Evolutionary conservation across 169 alveolate genomes (phyloP), one percentile per base, ranked within the genome.

Genomic region (Eimeria tenella): DNA sequence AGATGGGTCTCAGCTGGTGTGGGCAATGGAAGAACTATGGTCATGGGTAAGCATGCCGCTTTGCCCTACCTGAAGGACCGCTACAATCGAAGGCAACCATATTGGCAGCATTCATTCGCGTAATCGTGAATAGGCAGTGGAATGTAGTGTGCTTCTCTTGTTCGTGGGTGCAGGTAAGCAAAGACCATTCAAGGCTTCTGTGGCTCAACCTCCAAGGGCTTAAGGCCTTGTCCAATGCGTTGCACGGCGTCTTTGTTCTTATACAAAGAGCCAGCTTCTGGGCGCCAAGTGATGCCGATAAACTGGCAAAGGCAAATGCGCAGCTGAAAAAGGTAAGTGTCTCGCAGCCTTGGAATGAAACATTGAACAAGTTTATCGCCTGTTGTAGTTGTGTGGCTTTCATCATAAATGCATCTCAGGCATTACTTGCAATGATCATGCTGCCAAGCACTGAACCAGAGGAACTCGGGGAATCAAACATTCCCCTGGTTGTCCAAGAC

Each of bases 21-120:
- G 74, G 58, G 84, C 94, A 1, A 75, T 90, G 75, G 75, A 21
- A 50, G 94, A 90, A 70, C 68, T 90, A 42, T 90, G 94, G 94
- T 75, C 62, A 42, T 90, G 94, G 94, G 94, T 90, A 21, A 79
- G 94, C 49, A 4, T 55, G 49, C 62, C 10, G 4, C 62, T 31
- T 31, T 31, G 42, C 42, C 4, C 42, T 31, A 52, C n/a, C 55
- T 70, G 13, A 21, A 6, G 13, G 15, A 21, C 79, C 52, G 23
- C 19, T 10, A 10, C 21, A 70, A 0, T 21, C 79, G 7, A 21
- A 23, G 10, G 79, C 17, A 70, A 52, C 21, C 25, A 31, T 17
- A 0, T 9, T 13, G 49, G 5, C 21, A 7, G 79, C 79, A 70
- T 70, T 70, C 68, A 13, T 70, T 42, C 21, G 31, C 52, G 9